Percentiles rank a stretch among this genome's conserved stretches.
Evolutionary conservation across 2,329 filamentous ascomycete species (phyloP).

Genomic region (Ascochyta pisi): DNA sequence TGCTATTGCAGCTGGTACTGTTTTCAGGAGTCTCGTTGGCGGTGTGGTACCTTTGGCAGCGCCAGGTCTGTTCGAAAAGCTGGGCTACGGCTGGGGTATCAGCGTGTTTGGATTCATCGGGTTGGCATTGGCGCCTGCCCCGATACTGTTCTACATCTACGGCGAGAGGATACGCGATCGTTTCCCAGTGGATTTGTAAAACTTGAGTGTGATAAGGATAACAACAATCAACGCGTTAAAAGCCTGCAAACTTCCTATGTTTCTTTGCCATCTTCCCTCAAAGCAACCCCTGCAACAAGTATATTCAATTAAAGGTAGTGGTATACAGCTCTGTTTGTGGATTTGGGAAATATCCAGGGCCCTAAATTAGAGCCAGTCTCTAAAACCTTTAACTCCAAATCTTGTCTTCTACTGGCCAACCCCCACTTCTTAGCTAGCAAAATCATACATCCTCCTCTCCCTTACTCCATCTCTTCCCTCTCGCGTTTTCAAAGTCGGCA

Average conservation of each 20-base stretch:
- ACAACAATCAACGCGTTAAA: neutral
- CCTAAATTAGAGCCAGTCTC: no score
- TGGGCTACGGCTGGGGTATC: slow-evolving; percentile 61
- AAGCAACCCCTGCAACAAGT: neutral
- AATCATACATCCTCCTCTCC: slow-evolving; percentile 16
- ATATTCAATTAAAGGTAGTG: neutral
- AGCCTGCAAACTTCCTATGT: neutral
- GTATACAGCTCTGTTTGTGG: no score
- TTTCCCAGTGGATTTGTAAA: slow-evolving; percentile 39
- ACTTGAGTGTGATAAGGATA: neutral
- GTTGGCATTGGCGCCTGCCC: slow-evolving; percentile 57
- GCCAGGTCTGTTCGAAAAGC: slow-evolving; percentile 51
- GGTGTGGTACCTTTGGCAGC: slow-evolving; percentile 57
- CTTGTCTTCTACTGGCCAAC: no score
- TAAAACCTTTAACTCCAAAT: no score
- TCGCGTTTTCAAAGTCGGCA: slow-evolving; percentile 3
- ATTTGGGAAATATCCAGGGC: no score
- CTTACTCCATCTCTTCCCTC: neutral
- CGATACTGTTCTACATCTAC: slow-evolving; percentile 57
- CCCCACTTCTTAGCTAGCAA: slow-evolving; percentile 1
- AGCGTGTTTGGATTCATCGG: slow-evolving; percentile 56
- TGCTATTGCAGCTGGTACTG: slow-evolving; percentile 58
- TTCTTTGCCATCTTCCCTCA: neutral
- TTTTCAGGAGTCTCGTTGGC: slow-evolving; percentile 56
- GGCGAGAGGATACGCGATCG: slow-evolving; percentile 56